phyloP scores from a whole-genome alignment of 768 basidiomycete species.

The Tremella fuciformis region DNA sequence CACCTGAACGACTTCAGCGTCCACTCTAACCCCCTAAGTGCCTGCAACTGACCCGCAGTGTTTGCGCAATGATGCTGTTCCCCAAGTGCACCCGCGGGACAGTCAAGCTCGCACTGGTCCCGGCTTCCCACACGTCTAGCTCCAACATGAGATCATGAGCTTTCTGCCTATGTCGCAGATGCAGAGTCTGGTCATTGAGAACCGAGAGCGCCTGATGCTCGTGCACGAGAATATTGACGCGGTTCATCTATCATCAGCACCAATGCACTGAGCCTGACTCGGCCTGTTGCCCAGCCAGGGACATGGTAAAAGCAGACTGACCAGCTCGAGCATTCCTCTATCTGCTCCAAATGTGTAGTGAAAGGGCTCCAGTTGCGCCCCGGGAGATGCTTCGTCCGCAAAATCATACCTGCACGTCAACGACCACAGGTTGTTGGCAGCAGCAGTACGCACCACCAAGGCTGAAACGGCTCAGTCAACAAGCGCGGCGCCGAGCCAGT shows the following conservation, averaged over 20 bases:
- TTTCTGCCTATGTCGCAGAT: conserved; percentile 12
- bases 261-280: too few species aligned
- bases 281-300: too few species aligned
- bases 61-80: conserved; percentile 15
- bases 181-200: conserved; percentile 5
- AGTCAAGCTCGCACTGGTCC: not conserved
- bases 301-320: not conserved
- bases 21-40: not conserved
- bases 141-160: conserved; percentile 21
- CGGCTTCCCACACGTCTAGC: conserved; percentile 19
- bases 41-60: conserved; percentile 13
- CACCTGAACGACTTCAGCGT: conserved; percentile 7
- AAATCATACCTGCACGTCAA: conserved; percentile 20
- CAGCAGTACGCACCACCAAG: conserved; percentile 22
- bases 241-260: conserved; percentile 15
- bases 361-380: conserved; percentile 9
- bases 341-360: conserved; percentile 19
- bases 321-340: conserved; percentile 22
- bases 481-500: conserved; percentile 14
- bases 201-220: conserved; percentile 9
- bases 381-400: not conserved
- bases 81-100: conserved; percentile 14
- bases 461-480: conserved; percentile 16
- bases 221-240: conserved; percentile 22
- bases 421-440: not conserved